Conservation (phyloP, 805 yeast genomes). For the Saccharomyces paradoxus region DNA sequence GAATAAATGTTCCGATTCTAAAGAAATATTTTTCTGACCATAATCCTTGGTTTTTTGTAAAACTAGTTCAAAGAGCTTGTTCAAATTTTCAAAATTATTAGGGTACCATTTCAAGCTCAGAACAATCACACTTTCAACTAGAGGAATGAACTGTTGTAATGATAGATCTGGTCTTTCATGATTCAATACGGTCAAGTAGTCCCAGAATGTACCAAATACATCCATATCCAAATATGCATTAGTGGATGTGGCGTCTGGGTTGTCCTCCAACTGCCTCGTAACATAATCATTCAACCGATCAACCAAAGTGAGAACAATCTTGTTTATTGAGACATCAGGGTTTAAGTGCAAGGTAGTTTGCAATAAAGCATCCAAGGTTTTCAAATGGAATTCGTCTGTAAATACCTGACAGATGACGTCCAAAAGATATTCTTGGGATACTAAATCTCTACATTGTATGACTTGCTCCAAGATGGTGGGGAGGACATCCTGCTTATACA, state of each 20-base stretch:
- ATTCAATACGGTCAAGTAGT: slow-evolving; percentile 35
- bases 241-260: background rate
- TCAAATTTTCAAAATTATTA: slow-evolving; percentile 47
- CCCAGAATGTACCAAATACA: slow-evolving; percentile 60
- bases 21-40: slow-evolving; percentile 6
- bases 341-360: slow-evolving; percentile 57
- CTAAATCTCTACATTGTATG: slow-evolving; percentile 80
- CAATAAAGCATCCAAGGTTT: slow-evolving; percentile 60
- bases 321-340: slow-evolving; percentile 61
- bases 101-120: slow-evolving; percentile 64
- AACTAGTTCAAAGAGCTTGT: slow-evolving; percentile 53
- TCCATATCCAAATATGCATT: slow-evolving; percentile 15
- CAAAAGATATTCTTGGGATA: slow-evolving; percentile 86
- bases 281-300: slow-evolving; percentile 43
- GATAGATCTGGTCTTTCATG: slow-evolving; percentile 58
- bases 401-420: slow-evolving; percentile 92
- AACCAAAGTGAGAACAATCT: slow-evolving; percentile 60
- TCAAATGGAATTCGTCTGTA: slow-evolving; percentile 84
- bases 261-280: slow-evolving; percentile 8
- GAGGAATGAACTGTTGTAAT: slow-evolving; percentile 52
- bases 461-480: slow-evolving; percentile 84
- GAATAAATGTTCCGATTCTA: background rate
- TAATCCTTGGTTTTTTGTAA: slow-evolving; percentile 32
- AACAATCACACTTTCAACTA: slow-evolving; percentile 58
- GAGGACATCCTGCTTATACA: slow-evolving; percentile 44